phyloP scores from a whole-genome alignment of 2,329 filamentous ascomycete genomes.

The Exophiala oligosperma region DNA sequence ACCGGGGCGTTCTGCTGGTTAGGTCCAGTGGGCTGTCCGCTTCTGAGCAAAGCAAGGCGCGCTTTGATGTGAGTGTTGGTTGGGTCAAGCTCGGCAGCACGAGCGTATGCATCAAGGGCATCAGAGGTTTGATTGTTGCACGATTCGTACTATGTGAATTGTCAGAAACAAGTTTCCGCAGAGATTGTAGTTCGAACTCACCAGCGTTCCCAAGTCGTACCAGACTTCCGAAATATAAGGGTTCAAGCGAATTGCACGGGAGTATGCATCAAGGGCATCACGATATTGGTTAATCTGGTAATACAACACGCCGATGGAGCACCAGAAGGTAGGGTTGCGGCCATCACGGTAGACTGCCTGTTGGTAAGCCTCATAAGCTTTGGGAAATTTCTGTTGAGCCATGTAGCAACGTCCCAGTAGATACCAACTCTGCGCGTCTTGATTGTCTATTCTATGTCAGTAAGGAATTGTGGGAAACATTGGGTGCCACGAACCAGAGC shows the following conservation, averaged over 20 bases:
- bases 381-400: conserved; percentile 98
- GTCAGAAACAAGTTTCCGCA: conserved; percentile 33
- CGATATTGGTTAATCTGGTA: conserved; percentile 99
- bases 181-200: conserved; percentile 50
- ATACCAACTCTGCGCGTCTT: conserved; percentile 98
- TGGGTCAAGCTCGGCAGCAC: conserved; percentile 91
- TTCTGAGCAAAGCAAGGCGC: conserved; percentile 83
- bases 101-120: conserved; percentile 91
- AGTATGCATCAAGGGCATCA: conserved; percentile 96
- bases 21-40: conserved; percentile 71
- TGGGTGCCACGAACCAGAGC: conserved; percentile 65
- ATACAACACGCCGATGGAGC: conserved; percentile 96
- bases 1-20: conserved; percentile 77
- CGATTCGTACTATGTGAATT: conserved; percentile 74
- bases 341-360: conserved; percentile 98
- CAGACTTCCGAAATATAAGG: conserved; percentile 98
- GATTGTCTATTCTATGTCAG: conserved; percentile 65
- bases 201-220: conserved; percentile 95
- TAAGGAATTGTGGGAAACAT: neutral
- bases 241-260: conserved; percentile 91
- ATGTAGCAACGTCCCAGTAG: conserved; percentile 97
- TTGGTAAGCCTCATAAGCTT: conserved; percentile 97
- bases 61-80: conserved; percentile 95
- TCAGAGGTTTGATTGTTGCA: conserved; percentile 99
- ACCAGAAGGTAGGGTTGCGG: conserved; percentile 98